Evolutionary conservation across 331 rosid genomes (phyloP), one percentile per base, ranked within the genome.

Genomic region (Stylosanthes scabra): DNA sequence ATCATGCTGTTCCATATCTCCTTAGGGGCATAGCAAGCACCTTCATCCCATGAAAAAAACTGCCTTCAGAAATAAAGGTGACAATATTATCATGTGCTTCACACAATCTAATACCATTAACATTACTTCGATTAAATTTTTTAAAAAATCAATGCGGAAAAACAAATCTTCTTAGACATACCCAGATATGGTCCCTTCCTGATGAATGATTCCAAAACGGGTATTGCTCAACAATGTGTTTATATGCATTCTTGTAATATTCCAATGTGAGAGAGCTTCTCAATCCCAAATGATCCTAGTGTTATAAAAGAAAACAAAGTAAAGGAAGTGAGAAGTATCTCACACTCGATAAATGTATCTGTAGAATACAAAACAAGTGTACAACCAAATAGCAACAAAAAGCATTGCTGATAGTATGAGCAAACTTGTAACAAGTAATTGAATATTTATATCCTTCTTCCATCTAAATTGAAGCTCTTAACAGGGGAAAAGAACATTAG

Each of bases 31-130:
- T 90, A 94, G 89, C 99, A 94, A 70, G 99, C 97, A 76, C 99
- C 97, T 90, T 94, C 99, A 83, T 94, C 99, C 99, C 99, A 94
- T 58, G 99, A 86, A 84, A 91, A 94, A 63, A 77, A 94, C 99
- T 94, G 99, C 83, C 88, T 73, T 87, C 83, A 83, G 70, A 78
- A 57, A 72, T 46, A 80, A 72, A 81, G 72, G 76, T 20, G 45
- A 70, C 81, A 46, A 80, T 70, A 76, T 88, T 80, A 89, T 81
- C 79, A 70, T 39, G 9, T 15, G 50, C 64, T 68, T 60, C 58
- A 57, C 37, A 71, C 50, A 58, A 60, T 51, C 29, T 49, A 65
- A 63, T 50, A 40, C 14, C 52, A n/a, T 50, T 16, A 70, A 62
- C 31, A 45, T 74, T 68, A 41, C 72, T 72, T 63, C 12, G 46